Evolutionary conservation across 129 eudicot species (phyloP).

Genomic region (Centella asiatica): DNA sequence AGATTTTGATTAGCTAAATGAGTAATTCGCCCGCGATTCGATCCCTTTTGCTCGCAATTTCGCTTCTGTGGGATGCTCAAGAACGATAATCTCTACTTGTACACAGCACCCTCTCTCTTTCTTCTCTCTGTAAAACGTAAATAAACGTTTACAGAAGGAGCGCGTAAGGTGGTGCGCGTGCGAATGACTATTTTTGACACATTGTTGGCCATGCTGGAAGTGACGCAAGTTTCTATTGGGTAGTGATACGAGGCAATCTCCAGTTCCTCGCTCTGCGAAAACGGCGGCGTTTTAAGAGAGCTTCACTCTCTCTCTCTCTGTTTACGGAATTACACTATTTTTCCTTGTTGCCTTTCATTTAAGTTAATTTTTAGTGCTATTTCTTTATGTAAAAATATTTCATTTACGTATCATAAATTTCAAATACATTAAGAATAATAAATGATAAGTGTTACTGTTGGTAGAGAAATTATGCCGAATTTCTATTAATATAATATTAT

Average conservation of each 20-base stretch:
- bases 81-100: slow-evolving; percentile 2
- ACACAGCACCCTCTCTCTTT: not conserved
- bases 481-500: too few relatives aligned
- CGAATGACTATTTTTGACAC: not conserved
- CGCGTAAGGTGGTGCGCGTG: slow-evolving; percentile 3
- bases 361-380: too few relatives aligned
- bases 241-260: slow-evolving; percentile 7
- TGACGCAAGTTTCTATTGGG: slow-evolving; percentile 2
- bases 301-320: too few relatives aligned
- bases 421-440: too few relatives aligned
- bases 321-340: too few relatives aligned
- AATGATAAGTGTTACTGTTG: too few relatives aligned
- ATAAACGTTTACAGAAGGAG: not conserved
- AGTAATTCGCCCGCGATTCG: not conserved
- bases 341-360: too few relatives aligned
- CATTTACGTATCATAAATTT: too few relatives aligned
- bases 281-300: too few relatives aligned
- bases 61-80: not conserved
- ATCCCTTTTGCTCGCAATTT: not conserved
- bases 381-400: too few relatives aligned
- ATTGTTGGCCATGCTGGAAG: slow-evolving; percentile 11
- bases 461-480: too few relatives aligned
- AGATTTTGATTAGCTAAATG: not conserved
- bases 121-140: not conserved
- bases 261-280: not conserved